These are phyloP conservation scores for Penicillium sp. DNA, from an alignment of 2,329 filamentous ascomycete species.

Conservation along the genomic window DNA sequence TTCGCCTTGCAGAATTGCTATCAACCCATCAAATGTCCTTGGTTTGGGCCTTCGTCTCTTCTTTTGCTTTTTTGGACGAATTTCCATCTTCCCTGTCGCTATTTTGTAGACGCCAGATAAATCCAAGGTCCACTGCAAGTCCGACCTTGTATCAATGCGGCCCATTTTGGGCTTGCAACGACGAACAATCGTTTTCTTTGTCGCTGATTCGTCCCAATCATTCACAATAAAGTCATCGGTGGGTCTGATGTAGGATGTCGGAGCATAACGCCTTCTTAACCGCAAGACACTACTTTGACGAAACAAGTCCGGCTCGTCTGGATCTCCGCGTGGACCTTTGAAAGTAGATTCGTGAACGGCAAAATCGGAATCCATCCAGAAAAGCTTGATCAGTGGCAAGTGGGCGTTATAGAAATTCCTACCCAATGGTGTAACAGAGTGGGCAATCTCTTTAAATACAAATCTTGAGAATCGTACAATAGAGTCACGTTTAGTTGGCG, in stretches of 20 bases:
- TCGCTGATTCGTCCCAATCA: conserved; percentile 37
- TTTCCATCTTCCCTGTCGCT: conserved; percentile 19
- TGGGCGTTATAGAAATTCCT: conserved; percentile 21
- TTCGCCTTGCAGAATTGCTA: conserved; percentile 22
- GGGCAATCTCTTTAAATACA: conserved; percentile 34
- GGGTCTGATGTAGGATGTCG: conserved; percentile 8
- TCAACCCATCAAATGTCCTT: conserved; percentile 24
- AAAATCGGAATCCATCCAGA: conserved; percentile 35
- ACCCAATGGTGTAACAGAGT: conserved; percentile 18
- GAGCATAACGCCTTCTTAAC: conserved; percentile 21
- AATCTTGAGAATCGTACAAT: conserved; percentile 32
- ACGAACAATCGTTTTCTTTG: conserved; percentile 7
- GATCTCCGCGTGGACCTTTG: conserved; percentile 14
- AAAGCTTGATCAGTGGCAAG: conserved; percentile 38
- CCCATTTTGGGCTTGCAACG: conserved; percentile 6
- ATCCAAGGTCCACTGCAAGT: conserved; percentile 33
- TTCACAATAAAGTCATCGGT: conserved; percentile 40
- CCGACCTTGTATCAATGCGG: conserved; percentile 13
- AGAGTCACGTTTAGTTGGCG: conserved; percentile 8
- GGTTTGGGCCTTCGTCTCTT: conserved; percentile 7
- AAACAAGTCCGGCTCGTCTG: conserved; percentile 16
- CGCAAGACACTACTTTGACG: conserved; percentile 24
- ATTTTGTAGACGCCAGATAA: conserved; percentile 18
- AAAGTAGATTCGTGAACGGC: conserved; percentile 40
- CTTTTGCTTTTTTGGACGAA: not conserved